phyloP scores from a whole-genome alignment of 352 stramenopile genomes.

The Pythium aristosporum region DNA sequence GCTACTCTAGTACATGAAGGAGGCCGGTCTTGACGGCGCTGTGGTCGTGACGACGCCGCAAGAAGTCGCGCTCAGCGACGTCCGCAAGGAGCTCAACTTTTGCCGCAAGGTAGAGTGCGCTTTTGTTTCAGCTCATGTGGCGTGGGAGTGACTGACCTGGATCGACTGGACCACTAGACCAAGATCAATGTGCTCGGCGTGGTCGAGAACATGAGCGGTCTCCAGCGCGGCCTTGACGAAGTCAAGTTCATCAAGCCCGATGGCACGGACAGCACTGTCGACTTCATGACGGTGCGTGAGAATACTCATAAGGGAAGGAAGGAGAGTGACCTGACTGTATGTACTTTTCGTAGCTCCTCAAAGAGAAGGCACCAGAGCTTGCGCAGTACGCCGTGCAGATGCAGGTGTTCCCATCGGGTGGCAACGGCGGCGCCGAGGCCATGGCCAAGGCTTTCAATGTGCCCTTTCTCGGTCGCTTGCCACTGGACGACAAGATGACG shows the following conservation, averaged over 20 bases:
- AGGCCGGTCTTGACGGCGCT: constrained; percentile 92
- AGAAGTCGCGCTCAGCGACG: constrained; percentile 99
- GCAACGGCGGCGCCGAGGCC: constrained; percentile 82
- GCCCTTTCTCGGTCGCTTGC: constrained; percentile 95
- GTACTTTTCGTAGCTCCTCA: constrained; percentile 47
- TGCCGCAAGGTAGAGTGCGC: constrained; percentile 91
- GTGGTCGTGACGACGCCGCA: constrained; percentile 99
- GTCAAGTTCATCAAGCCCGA: constrained; percentile 64
- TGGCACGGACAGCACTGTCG: constrained; percentile 55
- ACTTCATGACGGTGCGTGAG: constrained; percentile 56
- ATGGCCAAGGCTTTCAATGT: constrained; percentile 97
- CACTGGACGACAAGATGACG: constrained; percentile 97
- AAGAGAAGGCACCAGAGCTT: constrained; percentile 86
- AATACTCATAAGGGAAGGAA: not conserved
- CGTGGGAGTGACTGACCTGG: not conserved
- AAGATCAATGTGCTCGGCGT: constrained; percentile 88
- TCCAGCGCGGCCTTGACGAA: constrained; percentile 81
- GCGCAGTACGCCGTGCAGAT: constrained; percentile 72
- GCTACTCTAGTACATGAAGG: constrained; percentile 93
- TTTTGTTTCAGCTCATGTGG: not conserved
- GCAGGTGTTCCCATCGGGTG: constrained; percentile 88
- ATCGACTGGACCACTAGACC: constrained; percentile 28
- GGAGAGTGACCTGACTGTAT: not conserved
- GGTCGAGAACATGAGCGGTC: constrained; percentile 99
- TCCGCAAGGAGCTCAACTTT: constrained; percentile 99